phyloP scores from a whole-genome alignment of 306 rosid genomes.

The Acacia crassicarpa region DNA sequence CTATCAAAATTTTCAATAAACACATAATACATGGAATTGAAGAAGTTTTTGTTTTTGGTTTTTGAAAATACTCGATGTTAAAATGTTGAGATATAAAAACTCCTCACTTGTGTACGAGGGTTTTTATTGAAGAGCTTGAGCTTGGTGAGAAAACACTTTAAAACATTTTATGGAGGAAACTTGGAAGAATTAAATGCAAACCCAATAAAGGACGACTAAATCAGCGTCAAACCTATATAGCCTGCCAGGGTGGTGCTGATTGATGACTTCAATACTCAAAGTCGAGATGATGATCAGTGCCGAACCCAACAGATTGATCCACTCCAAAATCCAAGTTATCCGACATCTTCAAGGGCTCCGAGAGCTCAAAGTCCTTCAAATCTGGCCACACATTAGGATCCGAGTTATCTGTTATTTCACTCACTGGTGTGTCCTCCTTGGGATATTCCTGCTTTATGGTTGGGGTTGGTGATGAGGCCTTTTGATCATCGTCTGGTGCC shows the following conservation, averaged over 20 bases:
- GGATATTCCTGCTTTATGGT: slow-evolving; percentile 42
- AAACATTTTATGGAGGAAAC: not conserved
- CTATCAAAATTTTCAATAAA: not conserved
- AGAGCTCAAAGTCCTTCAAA: slow-evolving; percentile 46
- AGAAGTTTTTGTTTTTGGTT: not conserved
- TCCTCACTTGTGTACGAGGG: too few species aligned
- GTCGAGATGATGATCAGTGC: not conserved
- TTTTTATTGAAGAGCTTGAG: not conserved
- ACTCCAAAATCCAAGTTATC: slow-evolving; percentile 36
- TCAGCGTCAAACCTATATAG: not conserved
- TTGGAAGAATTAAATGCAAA: not conserved
- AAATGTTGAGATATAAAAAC: not conserved
- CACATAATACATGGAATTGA: not conserved
- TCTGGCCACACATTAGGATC: slow-evolving; percentile 53
- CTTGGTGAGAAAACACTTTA: not conserved
- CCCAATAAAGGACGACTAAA: not conserved
- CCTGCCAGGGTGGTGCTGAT: not conserved
- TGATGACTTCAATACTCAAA: not conserved
- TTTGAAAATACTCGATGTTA: not conserved
- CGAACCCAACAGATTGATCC: slow-evolving; percentile 36
- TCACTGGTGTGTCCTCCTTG: slow-evolving; percentile 37
- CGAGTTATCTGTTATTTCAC: slow-evolving; percentile 41
- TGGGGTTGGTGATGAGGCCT: not conserved
- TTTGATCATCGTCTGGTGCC: slow-evolving; percentile 6
- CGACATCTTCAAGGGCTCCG: slow-evolving; percentile 29